Base-by-base conservation (phyloP, 495 filamentous ascomycete species). In the Amphirosellinia nigrospora region DNA sequence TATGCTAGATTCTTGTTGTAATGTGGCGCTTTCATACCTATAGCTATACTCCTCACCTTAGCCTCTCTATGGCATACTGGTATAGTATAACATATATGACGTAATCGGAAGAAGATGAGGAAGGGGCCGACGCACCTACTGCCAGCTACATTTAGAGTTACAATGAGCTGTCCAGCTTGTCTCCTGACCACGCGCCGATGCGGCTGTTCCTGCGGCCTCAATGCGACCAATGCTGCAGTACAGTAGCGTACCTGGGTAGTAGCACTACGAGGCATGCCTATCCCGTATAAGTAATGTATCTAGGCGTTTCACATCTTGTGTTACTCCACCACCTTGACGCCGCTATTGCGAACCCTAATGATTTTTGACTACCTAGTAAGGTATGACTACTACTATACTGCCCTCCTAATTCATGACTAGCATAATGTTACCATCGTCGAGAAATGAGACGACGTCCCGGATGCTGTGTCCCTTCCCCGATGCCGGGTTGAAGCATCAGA, bases 131-230 rank as follows among this genome's bases (percentile, higher is more conserved):
- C 6, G 21, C 8, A 39, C 9, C 34, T 39, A 26, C 10, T 39
- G 28, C 28, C 32, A 52, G 58, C 11, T 52, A 61, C 13, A 45
- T 65, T 28, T 46, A 15, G 32, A 30, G 28, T 65, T 48, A 19
- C 46, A 64, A 41, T 71, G 52, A 45, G 32, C 21, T 61, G 72
- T 71, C 70, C 66, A 55, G 70, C 69, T 70, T 73, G 72, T 78
- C 74, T 73, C 71, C 75, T 78, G 75, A 78, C 74, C 71, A 66
- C 53, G 52, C 30, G 50, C 43, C 73, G 66, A 76, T 78, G 75
- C 75, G 74, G 68, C 69, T 68, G 65, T 64, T 46, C 68, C 75
- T 78, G 75, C 75, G 75, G 72, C 75, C 74, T 55, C 60, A 70
- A 72, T 77, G 74, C 74, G 72, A 71, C 75, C 75, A 64, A 32